Evolutionary conservation across 2,329 filamentous ascomycete genomes (phyloP).

Genomic region (Cordyceps javanica): DNA sequence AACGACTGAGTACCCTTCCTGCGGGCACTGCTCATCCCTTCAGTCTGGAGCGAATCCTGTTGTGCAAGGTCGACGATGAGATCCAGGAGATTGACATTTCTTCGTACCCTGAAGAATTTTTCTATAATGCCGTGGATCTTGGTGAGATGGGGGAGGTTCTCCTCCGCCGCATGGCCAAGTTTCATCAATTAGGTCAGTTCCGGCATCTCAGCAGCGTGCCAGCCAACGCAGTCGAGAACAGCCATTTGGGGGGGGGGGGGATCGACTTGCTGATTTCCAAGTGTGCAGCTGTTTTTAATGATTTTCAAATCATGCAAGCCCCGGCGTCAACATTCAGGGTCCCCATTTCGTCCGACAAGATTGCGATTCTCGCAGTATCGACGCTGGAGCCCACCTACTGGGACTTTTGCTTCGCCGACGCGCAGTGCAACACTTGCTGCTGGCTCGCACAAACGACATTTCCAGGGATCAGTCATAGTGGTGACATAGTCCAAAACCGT

Average conservation of each 20-base stretch:
- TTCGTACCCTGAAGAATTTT: slow-evolving; percentile 14
- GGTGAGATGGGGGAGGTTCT: slow-evolving; percentile 18
- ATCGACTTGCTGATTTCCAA: background rate
- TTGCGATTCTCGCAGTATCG: slow-evolving; percentile 16
- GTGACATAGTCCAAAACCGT: slow-evolving; percentile 7
- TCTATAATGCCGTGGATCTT: slow-evolving; percentile 18
- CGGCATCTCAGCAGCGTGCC: background rate
- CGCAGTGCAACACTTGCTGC: slow-evolving; percentile 13
- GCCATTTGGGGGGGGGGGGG: no score
- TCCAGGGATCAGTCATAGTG: slow-evolving; percentile 11
- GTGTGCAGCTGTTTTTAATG: background rate
- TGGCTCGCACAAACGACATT: slow-evolving; percentile 13
- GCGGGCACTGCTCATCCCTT: slow-evolving; percentile 17
- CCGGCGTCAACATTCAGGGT: background rate
- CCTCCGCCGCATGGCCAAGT: slow-evolving; percentile 15
- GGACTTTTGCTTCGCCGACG: slow-evolving; percentile 17
- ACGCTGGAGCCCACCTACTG: slow-evolving; percentile 14
- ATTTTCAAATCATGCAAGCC: background rate
- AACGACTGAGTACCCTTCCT: slow-evolving; percentile 14
- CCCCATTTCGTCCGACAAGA: slow-evolving; percentile 7
- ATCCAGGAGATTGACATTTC: slow-evolving; percentile 17
- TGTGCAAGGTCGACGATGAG: slow-evolving; percentile 12
- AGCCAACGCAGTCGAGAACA: background rate
- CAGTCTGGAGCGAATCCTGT: slow-evolving; percentile 15
- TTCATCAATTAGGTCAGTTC: slow-evolving; percentile 7